A percentile compares a stretch with the other conserved stretches of the same genome.
Conservation (phyloP, 495 filamentous ascomycete species). For the Neurospora terricola region DNA sequence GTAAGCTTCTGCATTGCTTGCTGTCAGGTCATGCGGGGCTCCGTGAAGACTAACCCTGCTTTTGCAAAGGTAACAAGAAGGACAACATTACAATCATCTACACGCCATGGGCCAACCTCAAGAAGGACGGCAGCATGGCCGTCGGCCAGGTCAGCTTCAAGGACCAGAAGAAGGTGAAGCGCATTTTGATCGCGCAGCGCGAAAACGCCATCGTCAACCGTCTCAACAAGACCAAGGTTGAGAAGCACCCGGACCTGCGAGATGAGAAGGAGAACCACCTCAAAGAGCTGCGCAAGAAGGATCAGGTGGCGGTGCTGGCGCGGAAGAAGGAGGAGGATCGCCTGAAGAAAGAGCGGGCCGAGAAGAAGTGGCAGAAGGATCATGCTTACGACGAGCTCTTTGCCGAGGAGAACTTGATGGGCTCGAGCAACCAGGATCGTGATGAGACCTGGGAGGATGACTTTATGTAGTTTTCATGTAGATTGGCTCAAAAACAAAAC, state of each 20-base stretch:
- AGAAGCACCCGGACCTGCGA: slow-evolving; percentile 72
- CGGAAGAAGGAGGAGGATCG: slow-evolving; percentile 70
- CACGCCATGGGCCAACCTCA: slow-evolving; percentile 94
- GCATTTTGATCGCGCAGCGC: slow-evolving; percentile 61
- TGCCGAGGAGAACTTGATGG: slow-evolving; percentile 53
- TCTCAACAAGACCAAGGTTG: slow-evolving; percentile 87
- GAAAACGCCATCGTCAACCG: slow-evolving; percentile 90
- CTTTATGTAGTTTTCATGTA: slow-evolving; percentile 71
- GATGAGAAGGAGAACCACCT: slow-evolving; percentile 68
- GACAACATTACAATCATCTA: slow-evolving; percentile 95
- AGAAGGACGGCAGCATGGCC: slow-evolving; percentile 94
- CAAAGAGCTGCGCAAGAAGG: slow-evolving; percentile 55
- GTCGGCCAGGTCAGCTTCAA: slow-evolving; percentile 92
- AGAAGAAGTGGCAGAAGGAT: slow-evolving; percentile 88
- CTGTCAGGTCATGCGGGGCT: not conserved
- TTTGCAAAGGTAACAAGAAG: slow-evolving; percentile 76
- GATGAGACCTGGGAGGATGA: slow-evolving; percentile 56
- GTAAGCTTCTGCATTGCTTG: slow-evolving; percentile 25
- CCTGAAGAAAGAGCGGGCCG: slow-evolving; percentile 65
- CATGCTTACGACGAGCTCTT: slow-evolving; percentile 89
- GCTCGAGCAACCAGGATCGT: slow-evolving; percentile 59
- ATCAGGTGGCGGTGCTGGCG: slow-evolving; percentile 56
- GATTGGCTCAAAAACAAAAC: not conserved
- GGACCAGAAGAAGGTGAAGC: slow-evolving; percentile 78
- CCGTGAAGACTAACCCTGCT: not conserved